Conservation (phyloP, 495 filamentous ascomycete genomes). For the Acidomyces sp. region DNA sequence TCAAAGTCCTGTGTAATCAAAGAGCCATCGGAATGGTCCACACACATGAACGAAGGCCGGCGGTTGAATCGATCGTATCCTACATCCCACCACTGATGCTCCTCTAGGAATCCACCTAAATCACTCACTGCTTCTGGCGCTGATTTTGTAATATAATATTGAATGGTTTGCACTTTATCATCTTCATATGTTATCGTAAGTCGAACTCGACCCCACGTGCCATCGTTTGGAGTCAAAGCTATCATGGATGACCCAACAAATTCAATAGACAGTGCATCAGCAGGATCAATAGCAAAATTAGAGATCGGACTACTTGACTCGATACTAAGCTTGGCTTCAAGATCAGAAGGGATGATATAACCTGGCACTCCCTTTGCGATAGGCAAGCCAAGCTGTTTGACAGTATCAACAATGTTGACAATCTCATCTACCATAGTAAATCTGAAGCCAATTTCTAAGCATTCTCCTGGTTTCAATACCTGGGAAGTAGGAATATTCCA, state of each 20-base stretch:
- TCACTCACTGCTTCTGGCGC: conserved; percentile 25
- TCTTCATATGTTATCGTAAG: conserved; percentile 32
- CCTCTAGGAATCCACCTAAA: conserved; percentile 31
- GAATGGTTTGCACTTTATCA: conserved; percentile 33
- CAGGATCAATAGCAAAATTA: too few relatives aligned
- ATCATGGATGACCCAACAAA: too few relatives aligned
- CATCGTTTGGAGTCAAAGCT: conserved; percentile 23
- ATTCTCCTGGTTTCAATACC: conserved; percentile 30
- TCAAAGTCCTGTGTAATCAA: too few relatives aligned
- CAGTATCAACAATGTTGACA: conserved; percentile 30
- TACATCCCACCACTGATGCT: conserved; percentile 31
- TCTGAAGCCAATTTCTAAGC: conserved; percentile 32
- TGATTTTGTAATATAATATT: conserved; percentile 38
- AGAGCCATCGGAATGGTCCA: too few relatives aligned
- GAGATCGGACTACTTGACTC: too few relatives aligned
- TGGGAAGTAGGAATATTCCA: conserved; percentile 38
- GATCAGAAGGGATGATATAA: conserved; percentile 35
- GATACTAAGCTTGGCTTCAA: conserved; percentile 31
- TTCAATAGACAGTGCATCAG: too few relatives aligned
- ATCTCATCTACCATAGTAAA: conserved; percentile 34
- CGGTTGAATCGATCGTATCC: too few relatives aligned
- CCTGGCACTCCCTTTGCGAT: conserved; percentile 36
- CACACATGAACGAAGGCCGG: too few relatives aligned
- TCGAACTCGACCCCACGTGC: conserved; percentile 31
- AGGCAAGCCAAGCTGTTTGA: conserved; percentile 30